Evolutionary conservation across 371 early-diverging fungal genomes (phyloP).

Genomic region (Parasitella parasitica): DNA sequence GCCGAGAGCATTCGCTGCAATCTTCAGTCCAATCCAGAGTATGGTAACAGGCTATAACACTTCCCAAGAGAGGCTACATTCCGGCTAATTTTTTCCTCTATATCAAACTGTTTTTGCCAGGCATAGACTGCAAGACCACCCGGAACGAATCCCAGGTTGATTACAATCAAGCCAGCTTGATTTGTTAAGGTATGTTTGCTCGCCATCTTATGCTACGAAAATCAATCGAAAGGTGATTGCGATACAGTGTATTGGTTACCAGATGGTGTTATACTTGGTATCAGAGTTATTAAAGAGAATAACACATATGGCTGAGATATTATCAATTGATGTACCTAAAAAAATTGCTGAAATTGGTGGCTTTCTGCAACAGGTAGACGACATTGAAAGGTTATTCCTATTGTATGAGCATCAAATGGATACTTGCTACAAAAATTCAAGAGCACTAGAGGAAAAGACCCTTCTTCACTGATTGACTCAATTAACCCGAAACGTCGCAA

Average conservation of each 20-base stretch:
- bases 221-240: constrained; percentile 13
- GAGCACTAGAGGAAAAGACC: constrained; percentile 8
- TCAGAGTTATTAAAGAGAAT: background rate
- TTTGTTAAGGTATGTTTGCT: constrained; percentile 17
- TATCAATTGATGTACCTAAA: constrained; percentile 9
- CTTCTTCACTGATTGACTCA: background rate
- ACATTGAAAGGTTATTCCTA: constrained; percentile 6
- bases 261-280: constrained; percentile 13
- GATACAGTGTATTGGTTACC: constrained; percentile 9
- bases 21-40: constrained; percentile 8
- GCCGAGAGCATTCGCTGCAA: too few species aligned
- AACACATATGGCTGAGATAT: constrained; percentile 6
- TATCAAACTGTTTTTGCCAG: too few species aligned
- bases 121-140: too few species aligned
- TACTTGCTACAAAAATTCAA: constrained; percentile 3
- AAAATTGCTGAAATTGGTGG: background rate
- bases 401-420: constrained; percentile 14
- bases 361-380: constrained; percentile 12
- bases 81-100: too few species aligned
- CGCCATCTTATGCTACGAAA: constrained; percentile 13
- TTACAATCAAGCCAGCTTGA: too few species aligned
- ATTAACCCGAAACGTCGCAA: constrained; percentile 19
- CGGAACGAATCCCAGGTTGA: too few species aligned
- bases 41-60: too few species aligned
- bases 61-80: too few species aligned